These are phyloP conservation scores for Ceratobasidium sp. DNA, from an alignment of 1,284 basidiomycete species.

Conservation along the genomic window DNA sequence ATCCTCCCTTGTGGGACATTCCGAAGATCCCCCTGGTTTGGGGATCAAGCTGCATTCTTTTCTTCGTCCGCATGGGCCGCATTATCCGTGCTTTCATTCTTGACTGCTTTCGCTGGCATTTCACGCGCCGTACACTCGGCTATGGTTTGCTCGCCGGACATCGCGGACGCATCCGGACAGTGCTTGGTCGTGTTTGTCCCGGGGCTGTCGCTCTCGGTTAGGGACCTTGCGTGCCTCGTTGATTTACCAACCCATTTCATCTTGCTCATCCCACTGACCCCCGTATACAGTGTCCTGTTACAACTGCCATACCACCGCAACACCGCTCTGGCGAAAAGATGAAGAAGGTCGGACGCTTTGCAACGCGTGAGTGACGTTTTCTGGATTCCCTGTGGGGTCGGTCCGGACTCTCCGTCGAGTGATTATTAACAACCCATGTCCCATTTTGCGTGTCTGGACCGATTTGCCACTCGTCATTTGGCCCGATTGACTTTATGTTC, in stretches of 20 bases:
- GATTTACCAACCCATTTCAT: neutral
- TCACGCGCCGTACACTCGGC: neutral
- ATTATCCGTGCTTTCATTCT: neutral
- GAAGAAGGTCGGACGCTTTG: constrained; percentile 91
- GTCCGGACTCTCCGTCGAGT: constrained; percentile 22
- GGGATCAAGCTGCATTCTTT: neutral
- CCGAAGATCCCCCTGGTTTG: constrained; percentile 27
- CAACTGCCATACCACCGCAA: constrained; percentile 88
- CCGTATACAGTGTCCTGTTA: constrained; percentile 72
- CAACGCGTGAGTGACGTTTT: constrained; percentile 70
- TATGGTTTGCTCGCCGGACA: neutral
- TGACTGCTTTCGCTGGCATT: neutral
- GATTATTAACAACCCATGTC: neutral
- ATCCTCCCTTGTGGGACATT: neutral
- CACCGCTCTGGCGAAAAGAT: constrained; percentile 90
- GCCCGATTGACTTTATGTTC: neutral
- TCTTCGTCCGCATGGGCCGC: neutral
- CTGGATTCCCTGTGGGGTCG: neutral
- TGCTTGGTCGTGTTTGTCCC: neutral
- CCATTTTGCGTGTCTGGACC: neutral
- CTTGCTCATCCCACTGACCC: constrained; percentile 11
- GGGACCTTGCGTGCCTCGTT: neutral
- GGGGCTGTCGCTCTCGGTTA: neutral
- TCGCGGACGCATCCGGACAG: neutral
- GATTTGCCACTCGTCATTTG: constrained; percentile 3